These are phyloP conservation scores for Diutina catenulata DNA, from an alignment of 1,139 yeast species.

Conservation along the genomic window DNA sequence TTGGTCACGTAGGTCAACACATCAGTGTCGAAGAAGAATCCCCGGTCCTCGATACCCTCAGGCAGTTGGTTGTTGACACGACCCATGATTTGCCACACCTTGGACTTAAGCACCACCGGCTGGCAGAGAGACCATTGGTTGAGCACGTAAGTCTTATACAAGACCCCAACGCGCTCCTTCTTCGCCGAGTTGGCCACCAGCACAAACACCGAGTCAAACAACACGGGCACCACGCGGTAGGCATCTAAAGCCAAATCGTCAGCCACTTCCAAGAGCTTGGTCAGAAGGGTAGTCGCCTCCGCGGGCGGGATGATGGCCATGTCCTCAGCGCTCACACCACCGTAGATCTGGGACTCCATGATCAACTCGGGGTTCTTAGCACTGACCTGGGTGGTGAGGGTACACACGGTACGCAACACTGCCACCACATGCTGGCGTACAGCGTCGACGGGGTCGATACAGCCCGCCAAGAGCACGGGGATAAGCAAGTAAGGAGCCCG, in stretches of 20 bases:
- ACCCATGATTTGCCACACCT: slow-evolving; percentile 23
- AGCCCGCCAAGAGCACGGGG: slow-evolving; percentile 27
- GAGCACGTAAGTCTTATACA: slow-evolving; percentile 27
- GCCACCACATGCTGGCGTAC: slow-evolving; percentile 19
- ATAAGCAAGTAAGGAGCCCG: slow-evolving; percentile 18
- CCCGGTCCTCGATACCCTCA: slow-evolving; percentile 17
- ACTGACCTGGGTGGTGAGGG: slow-evolving; percentile 13
- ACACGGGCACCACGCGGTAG: background rate
- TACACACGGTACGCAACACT: slow-evolving; percentile 11
- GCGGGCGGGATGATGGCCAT: slow-evolving; percentile 52
- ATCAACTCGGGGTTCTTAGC: slow-evolving; percentile 16
- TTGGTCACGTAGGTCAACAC: slow-evolving; percentile 17
- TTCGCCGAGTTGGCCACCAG: slow-evolving; percentile 20
- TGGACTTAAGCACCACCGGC: slow-evolving; percentile 23
- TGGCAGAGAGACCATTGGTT: slow-evolving; percentile 30
- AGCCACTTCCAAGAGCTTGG: slow-evolving; percentile 22
- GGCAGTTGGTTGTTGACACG: slow-evolving; percentile 11
- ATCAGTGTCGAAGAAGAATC: slow-evolving; percentile 22
- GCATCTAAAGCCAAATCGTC: slow-evolving; percentile 16
- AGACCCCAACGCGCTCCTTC: slow-evolving; percentile 27
- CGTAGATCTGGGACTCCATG: slow-evolving; percentile 31
- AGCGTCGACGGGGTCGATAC: slow-evolving; percentile 18
- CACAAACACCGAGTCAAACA: slow-evolving; percentile 8
- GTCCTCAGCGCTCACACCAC: slow-evolving; percentile 25
- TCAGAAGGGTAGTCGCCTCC: slow-evolving; percentile 42